Conservation (phyloP, 2,329 filamentous ascomycete species). For the Beauveria varroae region DNA sequence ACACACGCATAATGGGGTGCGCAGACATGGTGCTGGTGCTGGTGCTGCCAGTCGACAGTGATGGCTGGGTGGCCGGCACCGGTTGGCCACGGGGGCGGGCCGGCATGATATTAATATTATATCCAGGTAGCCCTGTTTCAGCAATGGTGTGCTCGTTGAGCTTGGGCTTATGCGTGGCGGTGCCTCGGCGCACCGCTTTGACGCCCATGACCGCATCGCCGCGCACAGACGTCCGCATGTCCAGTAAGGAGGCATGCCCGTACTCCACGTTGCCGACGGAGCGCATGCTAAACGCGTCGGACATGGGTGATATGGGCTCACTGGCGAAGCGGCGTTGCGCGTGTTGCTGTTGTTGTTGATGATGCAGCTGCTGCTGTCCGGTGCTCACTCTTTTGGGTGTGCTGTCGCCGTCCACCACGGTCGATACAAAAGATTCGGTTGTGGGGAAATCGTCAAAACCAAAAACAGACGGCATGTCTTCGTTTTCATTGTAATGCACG, state of each 20-base stretch:
- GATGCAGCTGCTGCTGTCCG: not conserved
- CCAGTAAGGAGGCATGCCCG: constrained; percentile 32
- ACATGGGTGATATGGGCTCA: constrained; percentile 19
- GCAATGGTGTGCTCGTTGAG: not conserved
- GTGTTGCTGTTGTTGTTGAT: not conserved
- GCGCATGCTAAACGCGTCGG: constrained; percentile 27
- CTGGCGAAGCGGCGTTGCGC: not conserved
- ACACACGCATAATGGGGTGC: constrained; percentile 16
- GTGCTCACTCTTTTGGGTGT: not conserved
- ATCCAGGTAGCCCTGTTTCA: not conserved
- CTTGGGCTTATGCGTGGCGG: constrained; percentile 6
- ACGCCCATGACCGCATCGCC: not conserved
- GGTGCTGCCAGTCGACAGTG: not conserved
- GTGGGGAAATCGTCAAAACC: constrained; percentile 4
- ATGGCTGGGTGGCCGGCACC: not conserved
- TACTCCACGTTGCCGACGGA: constrained; percentile 30
- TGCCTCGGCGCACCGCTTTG: not conserved
- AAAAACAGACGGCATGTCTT: constrained; percentile 3
- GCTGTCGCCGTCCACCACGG: not conserved
- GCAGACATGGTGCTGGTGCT: not conserved
- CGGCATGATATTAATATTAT: not conserved
- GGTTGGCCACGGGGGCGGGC: not conserved
- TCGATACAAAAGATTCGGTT: not conserved
- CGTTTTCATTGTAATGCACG: constrained; percentile 1
- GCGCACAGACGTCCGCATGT: constrained; percentile 24